Evolutionary conservation across 345 rosid genomes (phyloP).

Genomic region (Syzygium aqueum): DNA sequence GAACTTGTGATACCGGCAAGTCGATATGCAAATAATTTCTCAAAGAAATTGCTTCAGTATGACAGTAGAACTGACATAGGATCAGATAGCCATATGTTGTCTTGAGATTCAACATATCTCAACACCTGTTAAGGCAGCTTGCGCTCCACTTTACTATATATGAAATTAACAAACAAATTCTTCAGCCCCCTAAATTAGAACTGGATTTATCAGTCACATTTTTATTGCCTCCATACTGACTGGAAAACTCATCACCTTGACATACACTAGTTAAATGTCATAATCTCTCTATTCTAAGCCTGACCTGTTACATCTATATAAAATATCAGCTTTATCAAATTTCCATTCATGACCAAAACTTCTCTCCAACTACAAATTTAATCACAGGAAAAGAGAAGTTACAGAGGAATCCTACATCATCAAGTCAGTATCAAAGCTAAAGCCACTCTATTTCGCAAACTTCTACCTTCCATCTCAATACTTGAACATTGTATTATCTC

Average conservation of each 20-base stretch:
- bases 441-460: neutral
- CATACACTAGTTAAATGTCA: neutral
- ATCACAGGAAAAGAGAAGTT: neutral
- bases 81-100: neutral
- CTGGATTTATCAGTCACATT: neutral
- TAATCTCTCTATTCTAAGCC: neutral
- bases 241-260: neutral
- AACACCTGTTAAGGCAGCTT: neutral
- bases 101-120: neutral
- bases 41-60: neutral
- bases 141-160: neutral
- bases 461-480: neutral
- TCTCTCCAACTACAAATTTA: neutral
- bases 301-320: neutral
- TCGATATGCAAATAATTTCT: neutral
- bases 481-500: neutral
- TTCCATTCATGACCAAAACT: neutral
- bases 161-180: neutral
- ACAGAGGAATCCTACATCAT: neutral
- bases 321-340: neutral
- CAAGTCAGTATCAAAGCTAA: neutral
- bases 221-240: neutral
- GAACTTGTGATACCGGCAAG: neutral
- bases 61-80: neutral
- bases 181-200: neutral